These are phyloP conservation scores for Trichoderma sp. DNA, from an alignment of 2,329 filamentous ascomycete genomes.

Conservation along the genomic window DNA sequence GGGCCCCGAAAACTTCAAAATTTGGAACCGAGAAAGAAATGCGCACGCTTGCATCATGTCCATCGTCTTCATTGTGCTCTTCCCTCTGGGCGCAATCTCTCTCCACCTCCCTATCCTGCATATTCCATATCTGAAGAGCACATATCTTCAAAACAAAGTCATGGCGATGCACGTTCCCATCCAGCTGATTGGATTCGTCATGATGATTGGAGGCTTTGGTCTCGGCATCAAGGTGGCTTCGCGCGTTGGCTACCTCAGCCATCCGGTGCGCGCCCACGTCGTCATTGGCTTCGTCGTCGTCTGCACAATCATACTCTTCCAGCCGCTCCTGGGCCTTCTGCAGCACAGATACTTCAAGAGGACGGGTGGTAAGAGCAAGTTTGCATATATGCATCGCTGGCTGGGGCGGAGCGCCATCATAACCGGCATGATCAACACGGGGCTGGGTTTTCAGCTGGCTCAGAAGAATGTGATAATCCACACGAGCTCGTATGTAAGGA, in stretches of 20 bases:
- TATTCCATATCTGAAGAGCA: constrained; percentile 12
- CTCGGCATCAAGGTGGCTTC: constrained; percentile 14
- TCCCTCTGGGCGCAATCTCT: constrained; percentile 16
- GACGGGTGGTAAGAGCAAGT: constrained; percentile 20
- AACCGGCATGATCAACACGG: constrained; percentile 10
- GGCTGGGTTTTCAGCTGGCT: constrained; percentile 15
- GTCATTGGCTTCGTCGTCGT: constrained; percentile 15
- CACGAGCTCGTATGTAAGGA: constrained; percentile 3
- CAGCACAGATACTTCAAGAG: constrained; percentile 17
- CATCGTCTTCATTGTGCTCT: constrained; percentile 24
- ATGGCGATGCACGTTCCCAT: constrained; percentile 22
- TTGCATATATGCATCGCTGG: constrained; percentile 21
- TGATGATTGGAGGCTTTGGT: constrained; percentile 22
- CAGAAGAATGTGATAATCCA: constrained; percentile 19
- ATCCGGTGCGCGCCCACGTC: constrained; percentile 6
- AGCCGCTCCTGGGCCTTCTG: background rate
- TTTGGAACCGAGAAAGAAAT: constrained; percentile 23
- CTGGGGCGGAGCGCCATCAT: background rate
- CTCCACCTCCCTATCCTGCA: constrained; percentile 13
- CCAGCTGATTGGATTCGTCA: constrained; percentile 11
- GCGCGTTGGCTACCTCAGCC: background rate
- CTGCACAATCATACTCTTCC: constrained; percentile 17
- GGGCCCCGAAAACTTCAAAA: background rate
- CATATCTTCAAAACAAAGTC: constrained; percentile 19
- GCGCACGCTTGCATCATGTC: constrained; percentile 25